Conservation (phyloP, 2,329 filamentous ascomycete genomes). For the Talaromyces marneffei region DNA sequence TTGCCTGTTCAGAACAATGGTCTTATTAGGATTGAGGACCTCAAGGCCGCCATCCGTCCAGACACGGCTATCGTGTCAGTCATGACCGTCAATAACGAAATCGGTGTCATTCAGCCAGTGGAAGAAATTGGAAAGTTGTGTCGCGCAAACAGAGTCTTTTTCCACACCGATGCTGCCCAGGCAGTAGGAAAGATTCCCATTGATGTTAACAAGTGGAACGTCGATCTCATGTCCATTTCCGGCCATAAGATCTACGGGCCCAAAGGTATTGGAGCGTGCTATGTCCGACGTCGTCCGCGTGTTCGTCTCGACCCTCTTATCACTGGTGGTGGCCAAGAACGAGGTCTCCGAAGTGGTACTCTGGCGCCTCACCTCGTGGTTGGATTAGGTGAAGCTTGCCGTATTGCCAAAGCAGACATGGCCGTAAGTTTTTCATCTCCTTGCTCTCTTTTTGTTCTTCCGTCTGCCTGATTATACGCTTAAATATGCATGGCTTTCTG, state of each 20-base stretch:
- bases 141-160: constrained; percentile 87
- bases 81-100: constrained; percentile 99
- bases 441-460: constrained; percentile 13
- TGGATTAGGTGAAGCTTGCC: constrained; percentile 92
- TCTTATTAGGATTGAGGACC: constrained; percentile 73
- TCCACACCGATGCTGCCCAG: constrained; percentile 95
- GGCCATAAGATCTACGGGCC: constrained; percentile 98
- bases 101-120: constrained; percentile 95
- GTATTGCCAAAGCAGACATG: constrained; percentile 85
- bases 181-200: constrained; percentile 97
- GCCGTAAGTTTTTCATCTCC: constrained; percentile 55
- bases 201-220: constrained; percentile 95
- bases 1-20: constrained; percentile 83
- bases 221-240: constrained; percentile 98
- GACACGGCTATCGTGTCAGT: constrained; percentile 91
- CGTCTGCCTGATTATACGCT: constrained; percentile 69
- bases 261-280: constrained; percentile 95
- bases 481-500: constrained; percentile 85
- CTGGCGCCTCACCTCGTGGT: constrained; percentile 82
- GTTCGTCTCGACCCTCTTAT: constrained; percentile 95
- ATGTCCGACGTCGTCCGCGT: constrained; percentile 82
- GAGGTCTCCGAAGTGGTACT: constrained; percentile 89
- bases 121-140: constrained; percentile 91
- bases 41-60: constrained; percentile 82
- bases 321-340: constrained; percentile 90